A percentile compares a stretch with the other conserved stretches of the same genome.
Evolutionary conservation across 2,329 filamentous ascomycete genomes (phyloP).

Genomic region (Chrysoporthe deuterocubensis): DNA sequence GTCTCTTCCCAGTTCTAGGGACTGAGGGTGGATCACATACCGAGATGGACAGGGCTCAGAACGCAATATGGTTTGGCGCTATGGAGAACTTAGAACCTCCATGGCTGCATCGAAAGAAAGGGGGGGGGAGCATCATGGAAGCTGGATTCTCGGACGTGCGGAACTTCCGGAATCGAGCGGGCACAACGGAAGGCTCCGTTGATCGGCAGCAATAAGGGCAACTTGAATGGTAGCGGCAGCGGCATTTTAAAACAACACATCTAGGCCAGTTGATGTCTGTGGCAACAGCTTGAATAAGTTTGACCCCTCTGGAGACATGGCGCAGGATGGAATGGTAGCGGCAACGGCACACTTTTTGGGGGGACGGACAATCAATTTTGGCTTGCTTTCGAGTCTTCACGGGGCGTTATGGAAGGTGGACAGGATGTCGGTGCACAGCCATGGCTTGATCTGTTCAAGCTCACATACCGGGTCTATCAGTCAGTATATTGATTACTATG

Average conservation of each 20-base stretch:
- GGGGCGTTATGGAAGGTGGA: not conserved
- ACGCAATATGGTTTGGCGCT: not conserved
- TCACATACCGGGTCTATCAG: not conserved
- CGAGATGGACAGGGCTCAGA: not conserved
- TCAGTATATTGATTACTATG: not conserved
- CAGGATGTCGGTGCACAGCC: not conserved
- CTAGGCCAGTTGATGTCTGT: not conserved
- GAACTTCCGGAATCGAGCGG: not conserved
- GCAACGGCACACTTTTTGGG: not conserved
- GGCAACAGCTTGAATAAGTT: not conserved
- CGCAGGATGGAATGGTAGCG: not conserved
- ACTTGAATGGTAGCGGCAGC: not conserved
- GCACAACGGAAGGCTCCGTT: not conserved
- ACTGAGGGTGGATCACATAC: not conserved
- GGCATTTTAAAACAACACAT: not conserved
- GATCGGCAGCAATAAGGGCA: not conserved
- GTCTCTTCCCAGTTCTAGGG: not conserved
- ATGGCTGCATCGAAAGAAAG: not conserved
- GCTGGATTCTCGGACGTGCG: not conserved
- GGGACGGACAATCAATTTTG: not conserved
- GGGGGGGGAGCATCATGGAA: not conserved
- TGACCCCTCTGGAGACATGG: not conserved
- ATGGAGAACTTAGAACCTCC: not conserved
- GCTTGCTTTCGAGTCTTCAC: not conserved
- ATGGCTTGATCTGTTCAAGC: not conserved